These are phyloP conservation scores for Aspergillus uvarum DNA, from an alignment of 2,329 filamentous ascomycete species.

Conservation along the genomic window DNA sequence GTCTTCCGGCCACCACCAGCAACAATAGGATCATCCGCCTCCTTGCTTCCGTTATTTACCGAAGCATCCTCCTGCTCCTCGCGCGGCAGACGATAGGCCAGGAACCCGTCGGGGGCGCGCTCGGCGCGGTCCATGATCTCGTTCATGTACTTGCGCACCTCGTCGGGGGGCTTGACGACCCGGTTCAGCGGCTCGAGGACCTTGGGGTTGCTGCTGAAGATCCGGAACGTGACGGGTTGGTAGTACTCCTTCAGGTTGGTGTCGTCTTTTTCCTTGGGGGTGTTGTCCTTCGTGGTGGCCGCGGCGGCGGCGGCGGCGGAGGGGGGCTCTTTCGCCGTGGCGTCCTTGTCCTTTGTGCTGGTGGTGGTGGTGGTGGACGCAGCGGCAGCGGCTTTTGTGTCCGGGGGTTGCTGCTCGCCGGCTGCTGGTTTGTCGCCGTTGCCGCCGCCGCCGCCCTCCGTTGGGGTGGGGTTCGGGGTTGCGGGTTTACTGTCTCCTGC, in stretches of 20 bases:
- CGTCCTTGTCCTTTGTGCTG: no score
- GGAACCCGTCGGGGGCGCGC: slow-evolving; percentile 55
- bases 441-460: background rate
- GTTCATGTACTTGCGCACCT: slow-evolving; percentile 57
- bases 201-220: slow-evolving; percentile 53
- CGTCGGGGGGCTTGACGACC: slow-evolving; percentile 55
- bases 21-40: background rate
- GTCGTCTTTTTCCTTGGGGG: slow-evolving; percentile 10
- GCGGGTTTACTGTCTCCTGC: background rate
- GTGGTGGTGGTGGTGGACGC: slow-evolving; percentile 5
- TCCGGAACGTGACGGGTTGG: slow-evolving; percentile 57
- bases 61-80: slow-evolving; percentile 32
- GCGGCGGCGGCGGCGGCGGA: background rate
- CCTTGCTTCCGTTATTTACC: background rate
- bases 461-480: slow-evolving; percentile 9
- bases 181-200: slow-evolving; percentile 56
- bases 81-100: slow-evolving; percentile 56
- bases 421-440: background rate
- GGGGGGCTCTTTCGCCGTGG: slow-evolving; percentile 3
- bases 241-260: slow-evolving; percentile 47
- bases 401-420: background rate
- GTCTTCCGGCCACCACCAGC: slow-evolving; percentile 2
- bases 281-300: background rate
- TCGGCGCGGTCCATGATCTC: slow-evolving; percentile 57
- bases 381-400: slow-evolving; percentile 1